Evolutionary conservation across 352 stramenopile species (phyloP).

Genomic region (Phytophthora idaei): DNA sequence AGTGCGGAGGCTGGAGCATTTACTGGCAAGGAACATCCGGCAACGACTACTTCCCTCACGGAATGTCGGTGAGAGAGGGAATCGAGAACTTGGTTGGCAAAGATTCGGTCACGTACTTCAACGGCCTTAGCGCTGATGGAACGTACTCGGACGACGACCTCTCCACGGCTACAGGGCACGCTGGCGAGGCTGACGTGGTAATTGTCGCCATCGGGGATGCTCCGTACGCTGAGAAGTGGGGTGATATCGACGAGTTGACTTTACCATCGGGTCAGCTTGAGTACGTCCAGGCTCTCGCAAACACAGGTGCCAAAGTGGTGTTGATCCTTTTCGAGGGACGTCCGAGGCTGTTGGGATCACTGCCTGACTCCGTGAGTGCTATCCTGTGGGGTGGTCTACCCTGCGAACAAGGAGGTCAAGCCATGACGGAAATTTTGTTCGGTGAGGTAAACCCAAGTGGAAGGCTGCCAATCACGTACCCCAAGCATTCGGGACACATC

Average conservation of each 20-base stretch:
- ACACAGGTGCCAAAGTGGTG: conserved; percentile 67
- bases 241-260: conserved; percentile 76
- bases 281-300: conserved; percentile 70
- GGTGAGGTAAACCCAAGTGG: conserved; percentile 82
- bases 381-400: conserved; percentile 75
- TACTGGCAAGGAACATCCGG: conserved; percentile 82
- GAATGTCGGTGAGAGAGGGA: conserved; percentile 36
- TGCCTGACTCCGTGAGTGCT: conserved; percentile 71
- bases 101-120: conserved; percentile 39
- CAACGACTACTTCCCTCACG: conserved; percentile 58
- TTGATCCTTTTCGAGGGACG: conserved; percentile 75
- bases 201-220: conserved; percentile 43
- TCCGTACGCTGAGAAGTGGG: conserved; percentile 69
- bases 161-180: conserved; percentile 24
- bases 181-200: conserved; percentile 28
- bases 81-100: conserved; percentile 30
- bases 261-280: conserved; percentile 66
- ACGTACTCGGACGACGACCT: conserved; percentile 36
- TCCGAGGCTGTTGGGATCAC: conserved; percentile 47
- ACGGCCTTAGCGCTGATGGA: conserved; percentile 34
- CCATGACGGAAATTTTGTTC: conserved; percentile 83
- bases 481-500: conserved; percentile 58
- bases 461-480: conserved; percentile 81
- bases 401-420: conserved; percentile 80
- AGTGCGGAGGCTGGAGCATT: conserved; percentile 79